Evolutionary conservation across 495 filamentous ascomycete species (phyloP), one percentile per base, ranked within the genome.

Genomic region (Penicillium alfredii): DNA sequence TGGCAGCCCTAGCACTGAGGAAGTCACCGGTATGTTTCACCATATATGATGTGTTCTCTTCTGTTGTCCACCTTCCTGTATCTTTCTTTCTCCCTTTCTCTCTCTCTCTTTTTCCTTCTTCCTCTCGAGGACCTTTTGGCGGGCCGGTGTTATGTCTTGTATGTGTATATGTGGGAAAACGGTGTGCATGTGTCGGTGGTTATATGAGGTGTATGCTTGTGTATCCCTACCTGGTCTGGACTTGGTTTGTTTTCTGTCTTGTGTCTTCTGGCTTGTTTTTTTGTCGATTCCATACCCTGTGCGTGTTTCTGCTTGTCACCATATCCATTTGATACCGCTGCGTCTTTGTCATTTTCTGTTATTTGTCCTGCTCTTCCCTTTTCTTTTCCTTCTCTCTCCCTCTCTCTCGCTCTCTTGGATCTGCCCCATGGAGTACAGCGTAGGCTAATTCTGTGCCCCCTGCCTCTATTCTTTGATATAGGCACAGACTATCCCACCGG

Each of bases 1-100:
- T 53, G 81, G 78, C 47, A 75, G 76, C 55, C 77, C 79, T 53
- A 77, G 77, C 50, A 74, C 77, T 56, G 88, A 92, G 49, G 88
- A 93, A 73, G 86, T 92, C 72, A 78, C 73, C 71, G 86, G 89
- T 86, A 94, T 94, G 88, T 90, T 86, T 71, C 76, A 85, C 72
- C 80, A 84, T 61, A 77, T 82, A 73, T 84, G 53, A 65, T 52
- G 36, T 41, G 33, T 42, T 47, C 30, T 38, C 23, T 43, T 23
- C 38, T 19, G 16, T 32, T 41, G 31, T 46, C 36, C 28, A 42
- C 44, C 25, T 56, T 54, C 38, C 39, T 40, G 28, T 42, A 29
- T 44, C 36, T 35, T n/a, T 35, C 32, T 31, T 42, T 14, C 16
- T 28, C 9, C 18, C n/a, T 22, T 30, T 19, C n/a, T 42, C 39